A percentile compares a stretch with the other conserved stretches of the same genome.
Evolutionary conservation across 768 basidiomycete species (phyloP).

Genomic region (Postia placenta): DNA sequence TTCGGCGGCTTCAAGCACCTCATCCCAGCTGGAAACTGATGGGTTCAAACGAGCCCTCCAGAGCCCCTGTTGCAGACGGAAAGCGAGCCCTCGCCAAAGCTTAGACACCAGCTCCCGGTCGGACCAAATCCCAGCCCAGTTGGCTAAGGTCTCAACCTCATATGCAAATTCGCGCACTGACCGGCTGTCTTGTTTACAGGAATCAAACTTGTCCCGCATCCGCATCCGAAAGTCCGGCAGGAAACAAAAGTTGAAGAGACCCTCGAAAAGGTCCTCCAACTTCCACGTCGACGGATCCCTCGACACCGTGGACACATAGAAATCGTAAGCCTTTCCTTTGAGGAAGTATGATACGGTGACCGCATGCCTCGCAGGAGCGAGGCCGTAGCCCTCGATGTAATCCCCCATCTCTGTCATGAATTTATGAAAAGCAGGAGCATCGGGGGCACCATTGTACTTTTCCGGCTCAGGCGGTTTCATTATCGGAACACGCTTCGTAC

Average conservation of each 20-base stretch:
- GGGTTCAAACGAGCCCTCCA: slow-evolving; percentile 2
- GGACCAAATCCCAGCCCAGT: slow-evolving; percentile 8
- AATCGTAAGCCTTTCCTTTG: slow-evolving; percentile 16
- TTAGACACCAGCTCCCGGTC: slow-evolving; percentile 2
- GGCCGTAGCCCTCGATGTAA: slow-evolving; percentile 5
- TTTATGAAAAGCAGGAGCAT: slow-evolving; percentile 10
- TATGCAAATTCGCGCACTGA: slow-evolving; percentile 10
- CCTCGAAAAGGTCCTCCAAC: slow-evolving; percentile 8
- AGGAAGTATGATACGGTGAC: slow-evolving; percentile 12
- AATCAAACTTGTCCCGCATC: slow-evolving; percentile 4
- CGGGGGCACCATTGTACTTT: slow-evolving; percentile 6
- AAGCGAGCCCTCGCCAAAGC: slow-evolving; percentile 7
- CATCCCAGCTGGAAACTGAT: neutral
- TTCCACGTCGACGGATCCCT: slow-evolving; percentile 8
- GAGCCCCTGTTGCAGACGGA: slow-evolving; percentile 3
- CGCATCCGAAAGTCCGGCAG: slow-evolving; percentile 13
- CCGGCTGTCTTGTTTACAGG: neutral
- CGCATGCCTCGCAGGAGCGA: neutral
- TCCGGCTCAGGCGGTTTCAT: slow-evolving; percentile 10
- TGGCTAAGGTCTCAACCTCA: slow-evolving; percentile 12
- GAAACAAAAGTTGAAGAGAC: slow-evolving; percentile 21
- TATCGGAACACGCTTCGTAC: neutral
- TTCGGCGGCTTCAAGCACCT: slow-evolving; percentile 2
- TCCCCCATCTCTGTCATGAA: slow-evolving; percentile 9
- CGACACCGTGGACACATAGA: slow-evolving; percentile 18